A percentile compares a stretch with the other conserved stretches of the same genome.
Conservation (phyloP, 768 basidiomycete species). For the Chalciporus chontae region DNA sequence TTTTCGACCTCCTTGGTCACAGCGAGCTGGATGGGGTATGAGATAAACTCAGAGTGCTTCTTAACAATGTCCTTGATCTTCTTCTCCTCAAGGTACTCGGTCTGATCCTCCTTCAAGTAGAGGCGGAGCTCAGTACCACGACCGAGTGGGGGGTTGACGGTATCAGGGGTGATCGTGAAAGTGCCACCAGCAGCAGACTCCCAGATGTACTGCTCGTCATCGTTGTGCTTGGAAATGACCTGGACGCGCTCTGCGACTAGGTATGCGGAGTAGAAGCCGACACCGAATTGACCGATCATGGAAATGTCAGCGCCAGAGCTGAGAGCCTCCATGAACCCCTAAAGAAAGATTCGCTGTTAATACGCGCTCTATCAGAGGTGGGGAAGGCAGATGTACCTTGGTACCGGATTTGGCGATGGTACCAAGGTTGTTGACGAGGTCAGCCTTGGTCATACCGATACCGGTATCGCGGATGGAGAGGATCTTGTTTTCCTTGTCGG, state of each 20-base stretch:
- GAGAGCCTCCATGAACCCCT: conserved; percentile 99
- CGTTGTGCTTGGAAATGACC: conserved; percentile 99
- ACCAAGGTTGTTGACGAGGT: conserved; percentile 98
- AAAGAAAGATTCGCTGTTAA: conserved; percentile 7
- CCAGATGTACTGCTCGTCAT: conserved; percentile 99
- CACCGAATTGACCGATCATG: conserved; percentile 99
- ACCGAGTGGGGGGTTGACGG: conserved; percentile 82
- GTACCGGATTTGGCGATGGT: conserved; percentile 95
- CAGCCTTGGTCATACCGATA: conserved; percentile 99
- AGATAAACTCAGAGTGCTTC: conserved; percentile 99
- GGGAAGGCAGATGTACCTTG: conserved; percentile 49
- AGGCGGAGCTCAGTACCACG: conserved; percentile 93
- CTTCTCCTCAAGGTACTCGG: conserved; percentile 99
- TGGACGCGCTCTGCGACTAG: conserved; percentile 98
- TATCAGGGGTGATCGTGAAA: conserved; percentile 97
- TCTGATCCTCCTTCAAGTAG: conserved; percentile 97
- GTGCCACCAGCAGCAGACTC: conserved; percentile 99
- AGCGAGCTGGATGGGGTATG: conserved; percentile 97
- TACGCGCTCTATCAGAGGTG: background rate
- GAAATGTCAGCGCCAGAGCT: conserved; percentile 85
- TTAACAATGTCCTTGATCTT: conserved; percentile 99
- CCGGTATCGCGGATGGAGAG: conserved; percentile 92
- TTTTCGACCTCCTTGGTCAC: conserved; percentile 99
- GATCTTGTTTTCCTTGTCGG: conserved; percentile 94
- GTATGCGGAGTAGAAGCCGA: conserved; percentile 99